phyloP scores from a whole-genome alignment of 441 rosid genomes.

The Gossypium davidsonii region DNA sequence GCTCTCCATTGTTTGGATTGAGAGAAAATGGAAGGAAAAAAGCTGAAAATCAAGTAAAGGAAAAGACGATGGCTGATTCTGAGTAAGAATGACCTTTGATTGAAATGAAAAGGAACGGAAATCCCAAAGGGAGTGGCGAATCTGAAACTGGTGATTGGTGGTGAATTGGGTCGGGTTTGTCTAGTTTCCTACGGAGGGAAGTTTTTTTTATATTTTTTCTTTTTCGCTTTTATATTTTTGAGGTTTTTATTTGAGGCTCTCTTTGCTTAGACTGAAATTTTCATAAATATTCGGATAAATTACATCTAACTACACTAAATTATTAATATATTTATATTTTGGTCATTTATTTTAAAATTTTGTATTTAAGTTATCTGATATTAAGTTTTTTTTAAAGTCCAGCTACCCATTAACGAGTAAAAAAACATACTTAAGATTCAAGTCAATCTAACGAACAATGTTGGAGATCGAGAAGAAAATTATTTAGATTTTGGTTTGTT shows the following conservation, averaged over 20 bases:
- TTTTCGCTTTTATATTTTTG: not conserved
- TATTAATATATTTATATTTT: too few species aligned
- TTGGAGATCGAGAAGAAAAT: too few species aligned
- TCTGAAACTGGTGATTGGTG: not conserved
- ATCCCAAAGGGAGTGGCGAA: slow-evolving; percentile 11
- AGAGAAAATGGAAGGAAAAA: slow-evolving; percentile 1
- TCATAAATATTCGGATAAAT: not conserved
- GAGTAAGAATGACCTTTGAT: not conserved
- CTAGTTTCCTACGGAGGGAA: not conserved
- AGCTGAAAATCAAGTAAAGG: not conserved
- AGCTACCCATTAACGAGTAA: too few species aligned
- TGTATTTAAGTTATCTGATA: too few species aligned
- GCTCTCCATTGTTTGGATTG: slow-evolving; percentile 58
- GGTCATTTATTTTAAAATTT: too few species aligned
- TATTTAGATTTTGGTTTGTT: not conserved
- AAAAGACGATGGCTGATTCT: not conserved
- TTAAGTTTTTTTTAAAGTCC: too few species aligned
- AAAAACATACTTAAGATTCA: too few species aligned
- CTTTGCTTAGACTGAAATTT: not conserved
- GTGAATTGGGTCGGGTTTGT: slow-evolving; percentile 2
- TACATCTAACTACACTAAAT: too few species aligned
- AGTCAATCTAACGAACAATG: too few species aligned
- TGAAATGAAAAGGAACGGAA: slow-evolving; percentile 13
- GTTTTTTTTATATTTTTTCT: not conserved
- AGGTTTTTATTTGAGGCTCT: not conserved